Evolutionary conservation across 2,329 filamentous ascomycete species (phyloP).

Genomic region (Dichotomopilus funicola): DNA sequence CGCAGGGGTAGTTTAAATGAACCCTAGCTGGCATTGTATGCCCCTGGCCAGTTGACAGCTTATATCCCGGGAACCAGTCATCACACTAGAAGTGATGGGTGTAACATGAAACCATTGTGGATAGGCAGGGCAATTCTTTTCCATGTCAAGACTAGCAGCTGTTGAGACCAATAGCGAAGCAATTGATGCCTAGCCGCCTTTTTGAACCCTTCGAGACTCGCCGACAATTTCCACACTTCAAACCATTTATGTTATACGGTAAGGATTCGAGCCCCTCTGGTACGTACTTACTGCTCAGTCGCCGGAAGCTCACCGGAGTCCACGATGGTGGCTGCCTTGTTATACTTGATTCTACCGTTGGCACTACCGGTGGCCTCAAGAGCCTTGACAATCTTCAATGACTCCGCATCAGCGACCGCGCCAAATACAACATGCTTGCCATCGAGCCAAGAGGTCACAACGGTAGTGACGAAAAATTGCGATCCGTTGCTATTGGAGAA

Average conservation of each 20-base stretch:
- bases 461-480: conserved; percentile 96
- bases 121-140: no score
- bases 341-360: conserved; percentile 27
- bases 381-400: conserved; percentile 50
- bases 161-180: no score
- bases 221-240: background rate
- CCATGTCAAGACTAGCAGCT: no score
- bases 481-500: conserved; percentile 76
- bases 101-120: no score
- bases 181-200: background rate
- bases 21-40: no score
- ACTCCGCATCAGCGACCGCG: conserved; percentile 52
- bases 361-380: conserved; percentile 56
- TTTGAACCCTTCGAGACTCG: background rate
- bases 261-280: background rate
- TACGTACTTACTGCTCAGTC: background rate
- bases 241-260: background rate
- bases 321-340: conserved; percentile 53
- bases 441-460: conserved; percentile 79
- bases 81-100: no score
- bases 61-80: no score
- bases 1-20: background rate
- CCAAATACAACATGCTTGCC: conserved; percentile 82
- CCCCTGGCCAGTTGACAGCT: no score
- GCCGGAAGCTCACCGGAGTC: conserved; percentile 35